Conservation (phyloP, 2,329 filamentous ascomycete species). For the Penicillium corylophilum region DNA sequence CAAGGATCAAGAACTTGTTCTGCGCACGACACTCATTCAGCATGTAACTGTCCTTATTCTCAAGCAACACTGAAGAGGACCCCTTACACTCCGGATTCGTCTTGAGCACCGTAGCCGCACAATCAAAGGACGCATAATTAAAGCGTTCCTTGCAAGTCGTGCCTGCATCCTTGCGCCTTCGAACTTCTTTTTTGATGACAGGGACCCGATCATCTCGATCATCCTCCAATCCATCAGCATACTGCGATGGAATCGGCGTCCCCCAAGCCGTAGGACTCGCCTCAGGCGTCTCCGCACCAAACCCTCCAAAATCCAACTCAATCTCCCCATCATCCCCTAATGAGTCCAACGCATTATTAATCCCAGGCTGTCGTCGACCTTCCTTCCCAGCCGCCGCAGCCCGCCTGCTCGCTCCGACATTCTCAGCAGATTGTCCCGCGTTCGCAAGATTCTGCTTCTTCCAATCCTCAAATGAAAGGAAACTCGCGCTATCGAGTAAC, state of each 20-base stretch:
- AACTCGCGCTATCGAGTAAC: constrained; percentile 71
- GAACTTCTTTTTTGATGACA: constrained; percentile 52
- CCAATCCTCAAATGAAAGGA: constrained; percentile 98
- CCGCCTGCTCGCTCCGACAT: constrained; percentile 58
- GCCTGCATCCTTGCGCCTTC: constrained; percentile 85
- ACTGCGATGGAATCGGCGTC: constrained; percentile 28
- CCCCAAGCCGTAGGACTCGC: constrained; percentile 34
- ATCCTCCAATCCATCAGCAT: constrained; percentile 3
- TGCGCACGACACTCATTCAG: constrained; percentile 81
- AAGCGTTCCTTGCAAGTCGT: constrained; percentile 98
- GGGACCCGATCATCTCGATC: constrained; percentile 24
- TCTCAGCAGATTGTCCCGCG: constrained; percentile 74
- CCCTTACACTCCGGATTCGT: constrained; percentile 84
- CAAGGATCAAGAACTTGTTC: constrained; percentile 93
- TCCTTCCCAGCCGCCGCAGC: constrained; percentile 50
- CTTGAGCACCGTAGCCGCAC: constrained; percentile 89
- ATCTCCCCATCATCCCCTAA: constrained; percentile 89
- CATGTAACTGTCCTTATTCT: constrained; percentile 99
- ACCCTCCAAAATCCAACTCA: constrained; percentile 67
- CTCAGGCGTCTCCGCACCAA: constrained; percentile 50
- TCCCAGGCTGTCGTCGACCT: constrained; percentile 51
- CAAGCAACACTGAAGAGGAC: constrained; percentile 80
- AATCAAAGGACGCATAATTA: constrained; percentile 97
- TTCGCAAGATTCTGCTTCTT: constrained; percentile 89
- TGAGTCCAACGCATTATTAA: constrained; percentile 70